These are phyloP conservation scores for Pseudomonodictys pantanalensis DNA, from an alignment of 495 filamentous ascomycete genomes.

Conservation along the genomic window DNA sequence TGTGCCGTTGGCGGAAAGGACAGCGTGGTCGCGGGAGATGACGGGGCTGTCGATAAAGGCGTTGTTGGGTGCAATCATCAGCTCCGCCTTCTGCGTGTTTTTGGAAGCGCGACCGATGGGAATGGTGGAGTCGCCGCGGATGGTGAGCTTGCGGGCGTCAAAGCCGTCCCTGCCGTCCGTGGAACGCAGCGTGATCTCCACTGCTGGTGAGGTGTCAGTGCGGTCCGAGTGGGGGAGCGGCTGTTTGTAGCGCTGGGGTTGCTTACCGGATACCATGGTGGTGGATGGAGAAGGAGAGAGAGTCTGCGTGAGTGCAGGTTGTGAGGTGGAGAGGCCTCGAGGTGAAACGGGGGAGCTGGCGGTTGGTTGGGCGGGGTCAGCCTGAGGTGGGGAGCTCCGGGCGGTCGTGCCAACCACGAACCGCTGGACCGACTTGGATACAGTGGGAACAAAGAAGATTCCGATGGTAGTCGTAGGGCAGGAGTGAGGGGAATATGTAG, in stretches of 20 bases:
- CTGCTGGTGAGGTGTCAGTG: constrained; percentile 1
- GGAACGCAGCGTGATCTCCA: constrained; percentile 22
- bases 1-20: constrained; percentile 40
- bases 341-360: too few species aligned
- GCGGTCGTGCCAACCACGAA: too few species aligned
- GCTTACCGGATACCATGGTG: too few species aligned
- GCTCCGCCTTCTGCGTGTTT: constrained; percentile 50
- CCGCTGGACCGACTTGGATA: too few species aligned
- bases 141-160: constrained; percentile 19
- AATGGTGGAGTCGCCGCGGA: constrained; percentile 24
- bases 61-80: constrained; percentile 55
- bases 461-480: too few species aligned
- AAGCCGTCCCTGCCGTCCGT: constrained; percentile 24
- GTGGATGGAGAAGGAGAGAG: not conserved
- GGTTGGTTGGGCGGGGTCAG: too few species aligned
- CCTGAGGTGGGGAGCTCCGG: too few species aligned
- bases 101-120: constrained; percentile 62
- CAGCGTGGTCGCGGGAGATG: constrained; percentile 76
- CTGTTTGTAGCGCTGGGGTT: not conserved
- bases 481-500: too few species aligned
- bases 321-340: not conserved
- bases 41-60: constrained; percentile 77
- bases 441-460: too few species aligned
- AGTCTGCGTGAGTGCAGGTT: not conserved
- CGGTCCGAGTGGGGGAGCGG: too few species aligned